Percentiles rank a stretch among this genome's conserved stretches.
Conservation (phyloP, 306 rosid species). For the Sphenostylis stenocarpa region DNA sequence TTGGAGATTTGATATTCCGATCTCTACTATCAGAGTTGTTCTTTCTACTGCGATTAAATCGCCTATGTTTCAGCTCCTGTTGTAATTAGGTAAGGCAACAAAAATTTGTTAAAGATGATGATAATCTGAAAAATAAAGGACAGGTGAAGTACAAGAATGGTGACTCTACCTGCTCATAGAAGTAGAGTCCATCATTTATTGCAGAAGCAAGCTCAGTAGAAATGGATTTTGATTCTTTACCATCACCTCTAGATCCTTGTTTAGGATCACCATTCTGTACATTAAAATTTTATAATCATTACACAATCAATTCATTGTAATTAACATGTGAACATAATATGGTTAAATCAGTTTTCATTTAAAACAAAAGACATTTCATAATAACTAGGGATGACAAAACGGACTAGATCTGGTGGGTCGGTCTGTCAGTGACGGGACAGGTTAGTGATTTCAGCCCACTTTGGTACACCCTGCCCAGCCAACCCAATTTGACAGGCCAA, state of each 20-base stretch:
- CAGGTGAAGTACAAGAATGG: conserved; percentile 11
- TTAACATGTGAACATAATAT: neutral
- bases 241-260: conserved; percentile 47
- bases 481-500: too few species aligned
- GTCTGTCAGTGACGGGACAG: too few species aligned
- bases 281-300: conserved; percentile 13
- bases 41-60: conserved; percentile 69
- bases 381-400: too few species aligned
- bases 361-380: too few species aligned
- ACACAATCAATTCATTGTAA: conserved; percentile 16
- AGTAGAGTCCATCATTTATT: conserved; percentile 90
- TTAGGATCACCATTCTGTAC: conserved; percentile 63
- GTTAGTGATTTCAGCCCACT: too few species aligned
- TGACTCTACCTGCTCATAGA: conserved; percentile 81
- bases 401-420: too few species aligned
- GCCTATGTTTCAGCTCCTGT: conserved; percentile 77
- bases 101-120: conserved; percentile 13
- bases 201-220: conserved; percentile 87
- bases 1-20: conserved; percentile 50
- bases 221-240: conserved; percentile 65
- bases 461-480: too few species aligned
- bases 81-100: conserved; percentile 21
- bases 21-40: conserved; percentile 64
- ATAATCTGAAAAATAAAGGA: neutral
- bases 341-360: conserved; percentile 1